Conservation (phyloP, 257 asterid genomes). For the Osmanthus fragrans region DNA sequence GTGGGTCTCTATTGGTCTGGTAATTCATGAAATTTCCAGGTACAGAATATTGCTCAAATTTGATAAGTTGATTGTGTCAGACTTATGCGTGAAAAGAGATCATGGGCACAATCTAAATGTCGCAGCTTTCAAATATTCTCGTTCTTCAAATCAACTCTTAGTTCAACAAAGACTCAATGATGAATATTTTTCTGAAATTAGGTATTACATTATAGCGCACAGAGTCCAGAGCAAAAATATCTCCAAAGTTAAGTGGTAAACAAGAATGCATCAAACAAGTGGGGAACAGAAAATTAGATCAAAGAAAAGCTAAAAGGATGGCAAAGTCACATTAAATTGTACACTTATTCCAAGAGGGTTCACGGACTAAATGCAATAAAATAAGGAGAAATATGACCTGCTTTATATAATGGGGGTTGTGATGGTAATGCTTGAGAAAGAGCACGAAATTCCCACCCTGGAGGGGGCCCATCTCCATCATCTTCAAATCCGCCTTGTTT, state of each 20-base stretch:
- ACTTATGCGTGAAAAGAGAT: not conserved
- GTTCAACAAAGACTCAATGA: constrained; percentile 3
- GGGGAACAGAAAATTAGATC: not conserved
- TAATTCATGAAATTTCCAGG: constrained; percentile 16
- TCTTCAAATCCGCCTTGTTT: not conserved
- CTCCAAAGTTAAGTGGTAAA: not conserved
- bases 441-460: constrained; percentile 54
- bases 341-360: not conserved
- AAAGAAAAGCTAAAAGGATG: not conserved
- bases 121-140: not conserved
- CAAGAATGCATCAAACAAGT: not conserved
- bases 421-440: constrained; percentile 42
- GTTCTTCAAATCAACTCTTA: constrained; percentile 5
- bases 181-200: constrained; percentile 4
- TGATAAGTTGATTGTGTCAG: too few species aligned
- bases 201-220: not conserved
- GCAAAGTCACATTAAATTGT: not conserved
- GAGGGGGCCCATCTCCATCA: constrained; percentile 53
- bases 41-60: constrained; percentile 4
- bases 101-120: constrained; percentile 5
- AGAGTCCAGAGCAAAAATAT: not conserved
- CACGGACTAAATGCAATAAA: not conserved
- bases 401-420: constrained; percentile 8
- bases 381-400: constrained; percentile 31
- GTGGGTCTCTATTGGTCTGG: not conserved